Conservation (phyloP, 2,329 filamentous ascomycete species). For the Ascocoryne sarcoides region DNA sequence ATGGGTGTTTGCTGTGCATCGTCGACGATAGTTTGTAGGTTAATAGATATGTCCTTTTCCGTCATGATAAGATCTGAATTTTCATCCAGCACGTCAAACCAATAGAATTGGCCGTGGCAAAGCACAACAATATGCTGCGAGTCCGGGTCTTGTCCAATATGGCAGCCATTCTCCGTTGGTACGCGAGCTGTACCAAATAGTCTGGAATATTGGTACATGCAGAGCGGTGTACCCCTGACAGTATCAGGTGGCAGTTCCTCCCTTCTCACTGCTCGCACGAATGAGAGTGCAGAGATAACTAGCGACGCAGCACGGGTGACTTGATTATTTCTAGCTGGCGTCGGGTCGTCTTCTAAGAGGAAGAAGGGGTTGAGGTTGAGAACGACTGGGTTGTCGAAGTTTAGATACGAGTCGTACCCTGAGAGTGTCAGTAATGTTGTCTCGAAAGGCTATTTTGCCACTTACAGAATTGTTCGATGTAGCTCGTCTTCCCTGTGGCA, state of each 20-base stretch:
- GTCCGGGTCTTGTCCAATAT: conserved; percentile 90
- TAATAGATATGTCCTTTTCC: conserved; percentile 85
- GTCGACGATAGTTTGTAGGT: conserved; percentile 84
- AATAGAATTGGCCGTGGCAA: conserved; percentile 94
- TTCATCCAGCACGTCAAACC: conserved; percentile 95
- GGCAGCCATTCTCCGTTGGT: conserved; percentile 87
- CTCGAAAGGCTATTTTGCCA: no score
- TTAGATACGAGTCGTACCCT: conserved; percentile 99
- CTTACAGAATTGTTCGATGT: conserved; percentile 98
- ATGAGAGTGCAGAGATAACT: conserved; percentile 80
- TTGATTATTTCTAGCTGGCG: conserved; percentile 91
- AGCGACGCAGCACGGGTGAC: conserved; percentile 89
- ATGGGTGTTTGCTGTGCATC: conserved; percentile 86
- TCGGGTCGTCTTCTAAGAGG: conserved; percentile 92
- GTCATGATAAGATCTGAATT: conserved; percentile 96
- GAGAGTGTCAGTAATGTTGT: neutral
- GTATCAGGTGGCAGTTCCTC: conserved; percentile 90
- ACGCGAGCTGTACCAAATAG: conserved; percentile 92
- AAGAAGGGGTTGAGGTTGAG: conserved; percentile 98
- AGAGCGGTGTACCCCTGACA: conserved; percentile 73
- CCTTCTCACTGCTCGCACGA: conserved; percentile 83
- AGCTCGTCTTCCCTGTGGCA: conserved; percentile 83
- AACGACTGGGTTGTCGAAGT: conserved; percentile 95
- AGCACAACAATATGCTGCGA: conserved; percentile 90
- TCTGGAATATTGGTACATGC: conserved; percentile 97